Evolutionary conservation across 2,329 filamentous ascomycete species (phyloP), one percentile per base, ranked within the genome.

Genomic region (Parastagonospora nodorum): DNA sequence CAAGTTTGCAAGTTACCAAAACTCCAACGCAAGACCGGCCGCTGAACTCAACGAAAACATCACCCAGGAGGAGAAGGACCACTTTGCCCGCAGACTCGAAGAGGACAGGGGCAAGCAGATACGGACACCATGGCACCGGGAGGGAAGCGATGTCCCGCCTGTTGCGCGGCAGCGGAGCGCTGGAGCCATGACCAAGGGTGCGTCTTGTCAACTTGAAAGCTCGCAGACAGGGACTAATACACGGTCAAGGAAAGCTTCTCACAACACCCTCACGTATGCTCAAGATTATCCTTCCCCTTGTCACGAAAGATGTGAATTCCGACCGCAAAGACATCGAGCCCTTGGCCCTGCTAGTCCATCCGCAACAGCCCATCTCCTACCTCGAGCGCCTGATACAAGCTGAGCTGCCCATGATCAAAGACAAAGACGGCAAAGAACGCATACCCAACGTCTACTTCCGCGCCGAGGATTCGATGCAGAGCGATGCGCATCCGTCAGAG

Each of bases 291-390:
- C 79, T 95, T 0, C 91, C 90, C 0, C 79, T 95, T 24, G 85
- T 84, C 0, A 87, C 83, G 0, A 74, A 79, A 39, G 84, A 87
- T 49, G 78, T 79, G 28, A 82, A 84, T 55, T 75, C 76, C 1
- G 82, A 86, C 55, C 80, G 85, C 49, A 87, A 88, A 72, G 82
- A 86, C 41, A 85, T 93, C n/a, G 89, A 95, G 61, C 91, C 92
- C 0, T 79, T 96, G 10, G 92, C 92, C 1, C 82, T 96, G 0
- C 84, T 96, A 2, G 82, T 96, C 0, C 92, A 96, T 63, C 92
- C 92, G 0, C 90, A 95, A 55, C 92, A 97, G 68, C 92, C 92
- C 0, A 81, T 97, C 2, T 96, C 90, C 8, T 96, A 96, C 71
- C 85, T 96, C 36, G 90, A 96, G 71, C 85, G 90, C 8, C 78